Evolutionary conservation across 225 moss, liverwort and hornwort species (phyloP).

Genomic region (Bryum argenteum): DNA sequence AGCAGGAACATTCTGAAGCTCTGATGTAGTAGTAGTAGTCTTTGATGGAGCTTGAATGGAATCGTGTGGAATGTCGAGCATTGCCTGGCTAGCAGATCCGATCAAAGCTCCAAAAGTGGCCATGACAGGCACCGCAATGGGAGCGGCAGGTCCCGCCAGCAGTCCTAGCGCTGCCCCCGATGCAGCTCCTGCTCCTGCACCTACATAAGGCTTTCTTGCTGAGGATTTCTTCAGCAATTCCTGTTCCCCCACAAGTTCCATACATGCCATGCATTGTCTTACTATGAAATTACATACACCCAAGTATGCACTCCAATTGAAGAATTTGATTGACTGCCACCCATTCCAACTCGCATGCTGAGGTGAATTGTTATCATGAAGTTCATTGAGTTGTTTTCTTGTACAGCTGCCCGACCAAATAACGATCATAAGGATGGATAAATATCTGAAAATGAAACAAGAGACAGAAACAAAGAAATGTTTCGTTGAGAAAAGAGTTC

Average conservation of each 20-base stretch:
- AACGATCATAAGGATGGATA: not conserved
- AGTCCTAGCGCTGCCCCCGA: conserved; percentile 89
- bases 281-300: conserved; percentile 32
- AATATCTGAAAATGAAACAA: conserved; percentile 1
- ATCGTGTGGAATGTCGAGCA: conserved; percentile 72
- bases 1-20: conserved; percentile 34
- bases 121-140: conserved; percentile 93
- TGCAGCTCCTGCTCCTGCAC: conserved; percentile 91
- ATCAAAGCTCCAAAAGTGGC: conserved; percentile 95
- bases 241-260: conserved; percentile 61
- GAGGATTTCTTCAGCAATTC: conserved; percentile 77
- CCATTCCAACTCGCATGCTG: conserved; percentile 18
- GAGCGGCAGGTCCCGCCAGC: conserved; percentile 86
- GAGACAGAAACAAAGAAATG: not conserved
- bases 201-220: conserved; percentile 90
- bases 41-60: conserved; percentile 42
- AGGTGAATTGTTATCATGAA: conserved; percentile 5
- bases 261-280: conserved; percentile 41
- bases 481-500: conserved; percentile 7
- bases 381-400: not conserved
- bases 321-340: not conserved
- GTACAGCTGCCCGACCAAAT: conserved; percentile 10
- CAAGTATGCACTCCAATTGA: conserved; percentile 11
- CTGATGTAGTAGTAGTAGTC: conserved; percentile 1
- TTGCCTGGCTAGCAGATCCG: conserved; percentile 80